Base-by-base conservation (phyloP, 1,284 basidiomycete genomes). In the Wallemia ichthyophaga region DNA sequence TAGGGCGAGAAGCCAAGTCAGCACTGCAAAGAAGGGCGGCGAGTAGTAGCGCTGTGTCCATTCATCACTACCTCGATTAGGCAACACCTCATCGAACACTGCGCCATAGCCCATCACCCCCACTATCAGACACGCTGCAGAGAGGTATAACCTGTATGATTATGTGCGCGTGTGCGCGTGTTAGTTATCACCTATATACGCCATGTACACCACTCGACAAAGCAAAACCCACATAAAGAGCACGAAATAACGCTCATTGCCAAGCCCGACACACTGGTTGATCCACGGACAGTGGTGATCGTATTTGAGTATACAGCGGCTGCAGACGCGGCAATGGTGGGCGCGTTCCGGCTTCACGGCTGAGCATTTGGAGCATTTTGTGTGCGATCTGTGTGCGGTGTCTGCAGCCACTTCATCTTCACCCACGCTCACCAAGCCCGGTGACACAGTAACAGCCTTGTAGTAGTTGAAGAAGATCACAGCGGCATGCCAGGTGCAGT, bases 201-300 rank as follows among this genome's bases (percentile, higher is more conserved):
- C 28, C 7, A 7, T 31, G 7, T 17, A 7, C 28, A n/a, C 28
- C 7, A 31, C 28, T 31, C 7, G 17, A 31, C 17, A 7, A 17
- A 31, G 17, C 17, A 17, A 31, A 31, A 48, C 37, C n/a, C 37
- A 48, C 37, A 78, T 69, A 65, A 87, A 86, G 65, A 80, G 79
- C 61, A 81, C 63, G 69, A 85, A 84, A 67, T 80, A 83, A 75
- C 81, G 83, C 64, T 85, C 79, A 67, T 87, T 87, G 56, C 76
- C 74, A 2, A 82, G 82, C 9, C 84, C 84, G 9, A 86, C 82
- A 65, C 83, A 87, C 63, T 83, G 81, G 25, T 82, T 83, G 58
- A 86, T 79, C 83, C 83, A 71, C 17, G 69, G 69, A 56, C 63
- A 61, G 53, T 62, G 60, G 56, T 62, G 61, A 62, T 61, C 64